phyloP scores from a whole-genome alignment of 1,284 basidiomycete species.

The Coniferiporia weirii region DNA sequence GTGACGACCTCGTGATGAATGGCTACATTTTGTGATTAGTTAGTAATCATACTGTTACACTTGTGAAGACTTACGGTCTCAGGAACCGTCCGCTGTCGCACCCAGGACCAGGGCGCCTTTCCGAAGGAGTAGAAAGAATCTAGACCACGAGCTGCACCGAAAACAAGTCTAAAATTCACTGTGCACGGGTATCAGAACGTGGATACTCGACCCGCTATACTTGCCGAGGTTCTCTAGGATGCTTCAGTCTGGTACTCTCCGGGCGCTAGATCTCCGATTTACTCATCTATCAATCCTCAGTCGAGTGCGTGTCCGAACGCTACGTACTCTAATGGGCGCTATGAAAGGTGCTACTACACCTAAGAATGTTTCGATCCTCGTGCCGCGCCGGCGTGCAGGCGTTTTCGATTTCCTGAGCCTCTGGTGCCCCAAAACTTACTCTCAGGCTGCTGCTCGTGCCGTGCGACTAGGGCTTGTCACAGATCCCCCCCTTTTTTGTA shows the following conservation, averaged over 20 bases:
- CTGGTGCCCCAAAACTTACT: slow-evolving; percentile 13
- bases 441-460: not conserved
- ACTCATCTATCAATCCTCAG: not conserved
- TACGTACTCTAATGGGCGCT: not conserved
- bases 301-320: not conserved
- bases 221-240: too few species aligned
- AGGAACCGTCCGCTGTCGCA: not conserved
- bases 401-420: not conserved
- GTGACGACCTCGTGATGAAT: too few species aligned
- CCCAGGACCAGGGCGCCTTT: not conserved
- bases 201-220: too few species aligned
- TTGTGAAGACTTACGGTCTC: too few species aligned
- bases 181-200: not conserved
- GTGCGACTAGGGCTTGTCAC: not conserved
- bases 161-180: not conserved
- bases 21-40: too few species aligned
- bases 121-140: not conserved
- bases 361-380: slow-evolving; percentile 1
- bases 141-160: not conserved
- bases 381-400: not conserved
- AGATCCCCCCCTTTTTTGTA: slow-evolving; percentile 4
- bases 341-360: not conserved
- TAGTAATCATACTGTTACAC: too few species aligned
- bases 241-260: not conserved
- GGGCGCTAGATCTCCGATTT: not conserved